Base-by-base conservation (phyloP, 129 eudicot genomes). In the Artemisia annua region DNA sequence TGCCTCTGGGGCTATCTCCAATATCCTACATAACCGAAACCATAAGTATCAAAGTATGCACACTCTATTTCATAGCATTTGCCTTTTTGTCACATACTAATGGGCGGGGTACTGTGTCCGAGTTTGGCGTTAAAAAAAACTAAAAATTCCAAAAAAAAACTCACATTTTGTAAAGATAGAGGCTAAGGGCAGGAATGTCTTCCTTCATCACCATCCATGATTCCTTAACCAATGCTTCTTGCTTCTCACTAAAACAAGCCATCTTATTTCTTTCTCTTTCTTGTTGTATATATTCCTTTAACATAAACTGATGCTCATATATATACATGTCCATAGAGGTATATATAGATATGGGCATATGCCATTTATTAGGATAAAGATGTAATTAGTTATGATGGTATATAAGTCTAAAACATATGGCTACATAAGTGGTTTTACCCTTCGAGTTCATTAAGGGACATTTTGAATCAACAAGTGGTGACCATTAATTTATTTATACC, bases 201-300 rank as follows among this genome's bases (percentile, higher is more conserved):
- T 86, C 78, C 76, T 86, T 89, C 85, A 89, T 77, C 26, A 89
- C 32, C 60, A 64, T 87, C 96, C 96, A 89, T 80, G 96, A 84
- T 30, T 89, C 92, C 76, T 86, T 89, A 64, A 89, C 92, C 74
- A 89, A 78, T 63, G 87, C 83, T 75, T 89, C 96, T 79, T 89
- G 87, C 67, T 76, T 86, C 75, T 84, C 91, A 62, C 72, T 79
- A 64, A 88, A 85, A 48, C 78, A 83, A 88, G 80, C 80, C 67
- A 72, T 48, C 73, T 24, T 66, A 71, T 76, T 9, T 71, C 22
- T 63, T 13, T 43, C 48, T 57, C 66, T 72, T 18, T 65, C 20
- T 76, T 49, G 54, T 57, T 39, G 46, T 39, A 39, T 52, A 16
- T 52, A 4, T 52, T 16, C 32, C 4, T 56, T 1, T 19, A 56